phyloP scores from a whole-genome alignment of 345 rosid genomes.

The Bruguiera parviflora region DNA sequence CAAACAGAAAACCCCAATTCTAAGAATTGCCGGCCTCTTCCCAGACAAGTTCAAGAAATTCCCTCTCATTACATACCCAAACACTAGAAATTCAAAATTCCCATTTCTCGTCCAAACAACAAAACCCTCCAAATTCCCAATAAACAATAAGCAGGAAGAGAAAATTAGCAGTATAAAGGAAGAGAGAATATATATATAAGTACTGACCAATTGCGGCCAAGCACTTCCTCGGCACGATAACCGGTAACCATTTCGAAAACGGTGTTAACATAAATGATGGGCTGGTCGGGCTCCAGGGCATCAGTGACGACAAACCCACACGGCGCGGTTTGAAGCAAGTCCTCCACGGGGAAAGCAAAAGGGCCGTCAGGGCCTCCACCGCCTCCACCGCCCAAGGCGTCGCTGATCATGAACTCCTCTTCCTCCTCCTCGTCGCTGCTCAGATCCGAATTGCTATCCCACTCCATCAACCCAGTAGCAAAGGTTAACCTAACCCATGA shows the following conservation, averaged over 20 bases:
- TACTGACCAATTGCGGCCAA: slow-evolving; percentile 84
- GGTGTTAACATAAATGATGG: slow-evolving; percentile 76
- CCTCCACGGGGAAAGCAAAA: slow-evolving; percentile 71
- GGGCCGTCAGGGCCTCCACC: slow-evolving; percentile 38
- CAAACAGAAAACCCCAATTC: too few relatives aligned
- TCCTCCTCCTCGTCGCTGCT: slow-evolving; percentile 54
- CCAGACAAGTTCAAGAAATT: too few relatives aligned
- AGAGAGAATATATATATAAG: neutral
- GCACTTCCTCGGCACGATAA: slow-evolving; percentile 84
- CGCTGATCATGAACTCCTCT: slow-evolving; percentile 49
- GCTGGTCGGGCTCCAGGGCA: slow-evolving; percentile 84
- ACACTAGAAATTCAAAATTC: neutral
- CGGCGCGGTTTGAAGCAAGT: slow-evolving; percentile 67
- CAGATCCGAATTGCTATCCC: slow-evolving; percentile 96
- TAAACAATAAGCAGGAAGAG: neutral
- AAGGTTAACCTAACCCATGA: slow-evolving; percentile 32
- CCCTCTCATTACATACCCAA: neutral
- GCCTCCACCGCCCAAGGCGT: slow-evolving; percentile 13
- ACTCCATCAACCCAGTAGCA: slow-evolving; percentile 51
- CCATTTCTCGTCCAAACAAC: neutral
- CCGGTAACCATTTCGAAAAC: slow-evolving; percentile 87
- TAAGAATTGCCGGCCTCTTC: too few relatives aligned
- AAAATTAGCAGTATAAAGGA: neutral
- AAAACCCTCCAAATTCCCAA: slow-evolving; percentile 7
- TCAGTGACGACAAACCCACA: slow-evolving; percentile 85